Conservation (phyloP, 148 eudicot species). For the Camellia lanceoleosa region DNA sequence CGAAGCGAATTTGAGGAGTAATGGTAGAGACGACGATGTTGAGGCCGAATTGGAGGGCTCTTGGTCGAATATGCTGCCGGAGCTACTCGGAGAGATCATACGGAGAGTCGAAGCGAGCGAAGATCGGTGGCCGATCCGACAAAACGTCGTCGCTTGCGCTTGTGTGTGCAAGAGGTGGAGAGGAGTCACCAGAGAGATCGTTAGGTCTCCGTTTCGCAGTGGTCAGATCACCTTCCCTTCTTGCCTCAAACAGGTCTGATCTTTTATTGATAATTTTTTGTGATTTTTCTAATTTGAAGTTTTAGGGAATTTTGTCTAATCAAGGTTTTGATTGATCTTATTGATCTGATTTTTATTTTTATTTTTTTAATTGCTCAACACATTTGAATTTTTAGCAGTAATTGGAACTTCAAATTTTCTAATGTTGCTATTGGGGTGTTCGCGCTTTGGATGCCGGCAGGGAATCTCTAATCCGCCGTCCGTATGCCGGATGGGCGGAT, state of each 20-base stretch:
- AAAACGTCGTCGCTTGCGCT: slow-evolving; percentile 68
- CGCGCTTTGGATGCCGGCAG: too few species aligned
- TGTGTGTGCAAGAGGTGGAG: slow-evolving; percentile 87
- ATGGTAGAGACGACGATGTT: not conserved
- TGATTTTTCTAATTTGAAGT: not conserved
- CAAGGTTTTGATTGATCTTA: not conserved
- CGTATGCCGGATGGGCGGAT: too few species aligned
- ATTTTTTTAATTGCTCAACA: too few species aligned
- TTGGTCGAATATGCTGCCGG: slow-evolving; percentile 74
- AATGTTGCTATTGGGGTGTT: too few species aligned
- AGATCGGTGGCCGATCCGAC: slow-evolving; percentile 74
- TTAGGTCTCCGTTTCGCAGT: slow-evolving; percentile 34
- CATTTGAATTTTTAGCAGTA: too few species aligned
- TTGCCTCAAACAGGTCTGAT: slow-evolving; percentile 73
- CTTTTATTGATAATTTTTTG: not conserved
- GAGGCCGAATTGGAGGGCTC: slow-evolving; percentile 7
- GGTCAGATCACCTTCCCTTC: slow-evolving; percentile 82
- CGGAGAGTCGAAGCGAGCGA: slow-evolving; percentile 64
- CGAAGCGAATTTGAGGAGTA: not conserved
- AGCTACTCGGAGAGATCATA: slow-evolving; percentile 73
- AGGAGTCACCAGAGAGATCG: slow-evolving; percentile 52
- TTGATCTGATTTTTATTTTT: not conserved
- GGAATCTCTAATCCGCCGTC: too few species aligned
- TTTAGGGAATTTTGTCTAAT: not conserved
- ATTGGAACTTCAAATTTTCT: too few species aligned